phyloP scores from a whole-genome alignment of 2,329 filamentous ascomycete species.

The Coniochaeta sp. region DNA sequence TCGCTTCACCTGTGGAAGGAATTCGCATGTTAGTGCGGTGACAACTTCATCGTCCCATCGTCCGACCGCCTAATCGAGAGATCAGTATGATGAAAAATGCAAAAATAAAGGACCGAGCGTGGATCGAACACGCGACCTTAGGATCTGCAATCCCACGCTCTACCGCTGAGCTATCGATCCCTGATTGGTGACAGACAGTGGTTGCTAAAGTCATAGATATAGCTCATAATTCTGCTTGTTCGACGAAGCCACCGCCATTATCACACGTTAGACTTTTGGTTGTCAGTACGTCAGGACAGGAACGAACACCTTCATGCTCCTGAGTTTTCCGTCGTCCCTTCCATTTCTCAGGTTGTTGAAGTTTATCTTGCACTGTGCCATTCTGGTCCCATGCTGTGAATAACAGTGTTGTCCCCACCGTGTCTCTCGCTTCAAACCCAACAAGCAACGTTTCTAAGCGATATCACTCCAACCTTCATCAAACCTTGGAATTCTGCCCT shows the following conservation, averaged over 20 bases:
- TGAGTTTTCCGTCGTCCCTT: not conserved
- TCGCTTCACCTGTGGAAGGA: too few species aligned
- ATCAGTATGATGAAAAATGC: not conserved
- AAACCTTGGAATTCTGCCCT: too few species aligned
- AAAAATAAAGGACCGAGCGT: not conserved
- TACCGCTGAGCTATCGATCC: slow-evolving; percentile 1
- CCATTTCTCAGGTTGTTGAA: not conserved
- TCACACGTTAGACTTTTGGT: not conserved
- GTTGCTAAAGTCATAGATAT: not conserved
- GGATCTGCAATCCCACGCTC: not conserved
- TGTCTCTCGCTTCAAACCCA: too few species aligned
- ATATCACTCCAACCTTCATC: too few species aligned
- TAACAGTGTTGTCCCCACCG: too few species aligned
- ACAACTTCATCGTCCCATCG: too few species aligned
- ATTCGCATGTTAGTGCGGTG: too few species aligned
- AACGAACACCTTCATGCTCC: not conserved
- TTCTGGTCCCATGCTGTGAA: too few species aligned
- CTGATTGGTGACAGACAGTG: not conserved
- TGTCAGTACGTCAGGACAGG: not conserved
- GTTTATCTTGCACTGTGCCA: too few species aligned
- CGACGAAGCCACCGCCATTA: not conserved
- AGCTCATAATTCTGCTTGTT: not conserved
- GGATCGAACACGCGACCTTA: not conserved
- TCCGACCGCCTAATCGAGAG: too few species aligned
- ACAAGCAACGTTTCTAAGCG: too few species aligned